These are phyloP conservation scores for Phytophthora crassamura DNA, from an alignment of 352 stramenopile species.

Conservation along the genomic window DNA sequence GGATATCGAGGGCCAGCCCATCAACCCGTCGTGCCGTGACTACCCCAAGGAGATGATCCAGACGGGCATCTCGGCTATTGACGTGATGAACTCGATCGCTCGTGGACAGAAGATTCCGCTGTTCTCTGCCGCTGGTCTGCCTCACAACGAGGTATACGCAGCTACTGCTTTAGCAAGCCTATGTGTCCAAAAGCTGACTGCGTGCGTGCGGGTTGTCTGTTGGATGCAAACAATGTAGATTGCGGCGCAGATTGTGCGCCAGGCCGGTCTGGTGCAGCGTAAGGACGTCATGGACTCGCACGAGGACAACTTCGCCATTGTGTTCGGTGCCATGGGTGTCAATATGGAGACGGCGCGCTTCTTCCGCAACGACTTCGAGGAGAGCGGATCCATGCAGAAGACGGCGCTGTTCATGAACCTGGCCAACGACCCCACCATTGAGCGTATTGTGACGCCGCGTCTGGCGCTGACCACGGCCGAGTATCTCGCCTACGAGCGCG, in stretches of 20 bases:
- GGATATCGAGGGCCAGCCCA: slow-evolving; percentile 99
- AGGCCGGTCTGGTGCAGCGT: slow-evolving; percentile 98
- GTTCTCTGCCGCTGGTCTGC: slow-evolving; percentile 98
- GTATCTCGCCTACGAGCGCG: slow-evolving; percentile 99
- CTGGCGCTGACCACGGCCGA: slow-evolving; percentile 98
- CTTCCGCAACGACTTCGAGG: slow-evolving; percentile 98
- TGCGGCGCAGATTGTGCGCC: slow-evolving; percentile 98
- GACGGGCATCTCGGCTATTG: slow-evolving; percentile 99
- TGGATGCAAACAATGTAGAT: slow-evolving; percentile 59
- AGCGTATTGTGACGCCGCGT: slow-evolving; percentile 99
- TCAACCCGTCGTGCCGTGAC: slow-evolving; percentile 99
- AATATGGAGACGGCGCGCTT: slow-evolving; percentile 99
- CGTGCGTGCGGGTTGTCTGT: slow-evolving; percentile 3
- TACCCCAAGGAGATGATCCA: slow-evolving; percentile 99
- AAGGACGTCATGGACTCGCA: slow-evolving; percentile 99
- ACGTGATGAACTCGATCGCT: slow-evolving; percentile 99
- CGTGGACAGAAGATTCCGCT: slow-evolving; percentile 99
- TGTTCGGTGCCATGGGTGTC: slow-evolving; percentile 99
- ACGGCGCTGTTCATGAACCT: slow-evolving; percentile 99
- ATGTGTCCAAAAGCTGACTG: slow-evolving; percentile 4
- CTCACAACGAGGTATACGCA: slow-evolving; percentile 96
- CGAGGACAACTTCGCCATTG: slow-evolving; percentile 99
- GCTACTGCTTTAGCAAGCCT: no score
- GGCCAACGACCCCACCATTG: slow-evolving; percentile 99
- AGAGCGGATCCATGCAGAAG: slow-evolving; percentile 98